Evolutionary conservation across 257 asterid species (phyloP).

Genomic region (Ilex asprella): DNA sequence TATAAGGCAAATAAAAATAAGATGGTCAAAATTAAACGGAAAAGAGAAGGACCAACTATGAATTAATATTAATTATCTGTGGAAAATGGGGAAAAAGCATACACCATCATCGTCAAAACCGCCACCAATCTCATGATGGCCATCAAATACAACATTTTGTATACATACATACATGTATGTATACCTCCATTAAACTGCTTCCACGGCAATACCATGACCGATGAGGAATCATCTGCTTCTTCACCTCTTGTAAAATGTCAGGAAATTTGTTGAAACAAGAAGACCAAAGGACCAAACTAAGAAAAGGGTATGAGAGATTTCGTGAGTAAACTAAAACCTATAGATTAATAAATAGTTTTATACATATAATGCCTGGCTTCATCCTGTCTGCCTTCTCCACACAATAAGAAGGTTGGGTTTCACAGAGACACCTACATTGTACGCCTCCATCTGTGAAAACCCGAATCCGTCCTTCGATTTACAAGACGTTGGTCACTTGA

Average conservation of each 20-base stretch:
- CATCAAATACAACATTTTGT: neutral
- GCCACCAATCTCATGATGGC: slow-evolving; percentile 12
- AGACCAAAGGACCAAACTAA: neutral
- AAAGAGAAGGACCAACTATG: neutral
- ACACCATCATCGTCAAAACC: slow-evolving; percentile 9
- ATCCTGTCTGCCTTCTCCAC: neutral
- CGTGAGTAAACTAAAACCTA: neutral
- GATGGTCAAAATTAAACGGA: neutral
- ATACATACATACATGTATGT: neutral
- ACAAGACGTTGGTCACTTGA: neutral
- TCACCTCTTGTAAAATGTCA: slow-evolving; percentile 13
- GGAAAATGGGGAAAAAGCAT: slow-evolving; percentile 11
- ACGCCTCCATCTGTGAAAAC: neutral
- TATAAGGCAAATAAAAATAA: neutral
- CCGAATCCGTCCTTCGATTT: neutral
- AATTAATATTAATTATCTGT: neutral
- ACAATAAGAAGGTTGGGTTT: neutral
- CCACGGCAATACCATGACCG: slow-evolving; percentile 11
- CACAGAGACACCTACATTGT: neutral
- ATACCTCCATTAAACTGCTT: too few relatives aligned
- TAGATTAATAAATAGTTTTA: too few relatives aligned
- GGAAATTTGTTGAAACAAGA: slow-evolving; percentile 5
- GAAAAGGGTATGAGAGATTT: neutral
- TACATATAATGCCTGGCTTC: neutral
- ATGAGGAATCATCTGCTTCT: slow-evolving; percentile 20